Conservation (phyloP, 805 yeast genomes). For the Candida coquimbonensis region DNA sequence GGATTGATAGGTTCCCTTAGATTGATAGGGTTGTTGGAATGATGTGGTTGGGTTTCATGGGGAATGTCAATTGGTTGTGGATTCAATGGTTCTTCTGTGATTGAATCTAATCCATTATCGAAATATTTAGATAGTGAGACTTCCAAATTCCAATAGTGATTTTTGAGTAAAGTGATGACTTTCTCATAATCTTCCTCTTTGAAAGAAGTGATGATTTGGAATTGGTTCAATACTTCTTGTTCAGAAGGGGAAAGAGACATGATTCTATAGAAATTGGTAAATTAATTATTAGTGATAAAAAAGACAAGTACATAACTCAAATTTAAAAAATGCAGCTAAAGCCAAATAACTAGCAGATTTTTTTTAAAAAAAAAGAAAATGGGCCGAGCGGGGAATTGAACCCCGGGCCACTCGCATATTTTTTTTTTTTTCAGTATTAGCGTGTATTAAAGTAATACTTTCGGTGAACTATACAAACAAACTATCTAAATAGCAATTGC, state of each 20-base stretch:
- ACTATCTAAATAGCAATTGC: no score
- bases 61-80: constrained; percentile 5
- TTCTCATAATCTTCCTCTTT: constrained; percentile 40
- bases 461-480: no score
- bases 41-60: constrained; percentile 2
- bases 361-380: no score
- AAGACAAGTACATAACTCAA: no score
- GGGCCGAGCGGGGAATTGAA: no score
- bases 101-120: constrained; percentile 41
- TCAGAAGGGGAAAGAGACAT: constrained; percentile 30
- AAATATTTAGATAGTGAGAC: constrained; percentile 54
- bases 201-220: constrained; percentile 44
- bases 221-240: constrained; percentile 37
- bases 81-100: no score
- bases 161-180: constrained; percentile 38
- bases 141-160: constrained; percentile 56
- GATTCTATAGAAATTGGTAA: not conserved
- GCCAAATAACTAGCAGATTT: no score
- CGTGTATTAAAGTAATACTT: no score
- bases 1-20: not conserved
- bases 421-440: no score
- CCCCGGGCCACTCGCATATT: no score
- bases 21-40: not conserved
- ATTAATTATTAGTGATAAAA: not conserved
- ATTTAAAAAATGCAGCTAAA: no score